Conservation (phyloP, 345 rosid genomes). For the Salix viminalis region DNA sequence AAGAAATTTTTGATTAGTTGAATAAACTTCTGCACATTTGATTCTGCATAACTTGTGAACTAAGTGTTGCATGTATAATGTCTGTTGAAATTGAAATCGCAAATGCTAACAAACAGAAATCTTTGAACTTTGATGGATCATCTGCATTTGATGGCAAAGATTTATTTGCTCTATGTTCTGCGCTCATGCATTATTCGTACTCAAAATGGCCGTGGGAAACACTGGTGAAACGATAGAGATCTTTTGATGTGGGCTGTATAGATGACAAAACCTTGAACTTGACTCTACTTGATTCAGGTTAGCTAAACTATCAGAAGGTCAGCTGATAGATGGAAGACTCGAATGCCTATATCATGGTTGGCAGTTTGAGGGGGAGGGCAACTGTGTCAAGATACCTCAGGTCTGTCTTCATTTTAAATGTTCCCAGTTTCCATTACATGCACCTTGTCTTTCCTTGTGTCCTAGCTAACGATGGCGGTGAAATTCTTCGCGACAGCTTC, state of each 20-base stretch:
- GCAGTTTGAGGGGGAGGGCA: conserved; percentile 87
- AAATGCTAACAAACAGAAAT: not conserved
- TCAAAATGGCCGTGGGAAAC: not conserved
- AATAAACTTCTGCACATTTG: not conserved
- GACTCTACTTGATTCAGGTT: conserved; percentile 39
- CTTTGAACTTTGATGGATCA: not conserved
- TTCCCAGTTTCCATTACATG: not conserved
- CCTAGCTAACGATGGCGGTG: not conserved
- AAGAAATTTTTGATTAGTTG: not conserved
- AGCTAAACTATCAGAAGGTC: conserved; percentile 93
- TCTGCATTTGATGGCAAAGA: not conserved
- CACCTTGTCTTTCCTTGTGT: not conserved
- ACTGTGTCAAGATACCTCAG: conserved; percentile 94
- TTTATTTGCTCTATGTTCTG: not conserved
- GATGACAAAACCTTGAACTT: not conserved
- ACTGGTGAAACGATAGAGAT: not conserved
- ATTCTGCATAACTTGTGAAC: not conserved
- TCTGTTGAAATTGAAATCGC: not conserved
- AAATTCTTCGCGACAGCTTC: conserved; percentile 44
- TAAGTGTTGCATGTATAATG: no score
- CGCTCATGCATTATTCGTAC: not conserved
- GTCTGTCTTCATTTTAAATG: conserved; percentile 26
- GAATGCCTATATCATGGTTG: conserved; percentile 96
- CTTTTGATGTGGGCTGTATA: not conserved
- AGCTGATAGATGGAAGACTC: conserved; percentile 75